These are phyloP conservation scores for Paramarasmius palmivorus DNA, from an alignment of 1,284 basidiomycete species.

Conservation along the genomic window DNA sequence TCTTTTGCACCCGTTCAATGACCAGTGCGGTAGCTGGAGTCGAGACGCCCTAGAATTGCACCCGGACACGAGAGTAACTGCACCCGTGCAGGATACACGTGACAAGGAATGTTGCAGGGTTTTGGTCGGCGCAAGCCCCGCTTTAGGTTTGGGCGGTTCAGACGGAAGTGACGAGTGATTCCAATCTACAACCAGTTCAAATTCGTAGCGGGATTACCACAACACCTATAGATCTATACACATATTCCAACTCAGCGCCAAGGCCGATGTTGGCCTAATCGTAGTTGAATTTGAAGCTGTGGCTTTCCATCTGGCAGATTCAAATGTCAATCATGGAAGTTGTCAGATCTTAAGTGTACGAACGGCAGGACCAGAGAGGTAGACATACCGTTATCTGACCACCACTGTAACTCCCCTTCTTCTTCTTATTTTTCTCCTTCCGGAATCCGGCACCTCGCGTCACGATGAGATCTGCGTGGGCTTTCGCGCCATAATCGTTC, in stretches of 20 bases:
- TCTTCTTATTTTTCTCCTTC: conserved; percentile 99
- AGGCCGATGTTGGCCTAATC: neutral
- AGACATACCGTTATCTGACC: conserved; percentile 85
- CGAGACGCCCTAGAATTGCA: neutral
- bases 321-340: conserved; percentile 14
- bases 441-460: conserved; percentile 94
- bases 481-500: conserved; percentile 89
- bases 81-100: neutral
- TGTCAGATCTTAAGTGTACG: no score
- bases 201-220: neutral
- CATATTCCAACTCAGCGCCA: no score
- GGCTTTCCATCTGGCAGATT: conserved; percentile 64
- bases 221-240: neutral
- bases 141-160: no score
- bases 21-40: neutral
- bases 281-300: conserved; percentile 78
- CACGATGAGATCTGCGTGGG: conserved; percentile 86
- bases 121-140: no score
- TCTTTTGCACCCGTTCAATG: neutral
- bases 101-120: neutral
- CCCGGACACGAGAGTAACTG: neutral
- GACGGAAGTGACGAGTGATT: no score
- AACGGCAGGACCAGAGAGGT: neutral
- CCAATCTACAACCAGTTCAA: neutral
- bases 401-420: conserved; percentile 89